A percentile compares a stretch with the other conserved stretches of the same genome.
These are phyloP conservation scores for Lepidium campestre DNA, from an alignment of 441 rosid genomes.

Conservation along the genomic window DNA sequence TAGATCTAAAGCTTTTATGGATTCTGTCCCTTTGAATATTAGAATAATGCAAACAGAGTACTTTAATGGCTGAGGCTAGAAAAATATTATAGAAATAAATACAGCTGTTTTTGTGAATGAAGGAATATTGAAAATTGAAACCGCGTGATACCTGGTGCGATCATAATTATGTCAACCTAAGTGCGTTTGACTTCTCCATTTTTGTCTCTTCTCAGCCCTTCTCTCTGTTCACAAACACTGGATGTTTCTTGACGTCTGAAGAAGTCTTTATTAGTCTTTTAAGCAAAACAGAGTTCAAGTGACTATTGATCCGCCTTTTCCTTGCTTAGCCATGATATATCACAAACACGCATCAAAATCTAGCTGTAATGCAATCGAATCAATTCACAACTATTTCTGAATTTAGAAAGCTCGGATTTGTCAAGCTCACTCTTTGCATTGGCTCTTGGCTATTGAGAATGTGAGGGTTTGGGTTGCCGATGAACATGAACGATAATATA, in stretches of 20 bases:
- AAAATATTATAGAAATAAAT: not conserved
- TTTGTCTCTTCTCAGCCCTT: slow-evolving; percentile 14
- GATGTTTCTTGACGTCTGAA: slow-evolving; percentile 1
- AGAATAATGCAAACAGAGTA: slow-evolving; percentile 21
- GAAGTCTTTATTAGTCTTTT: not conserved
- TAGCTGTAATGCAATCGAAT: not conserved
- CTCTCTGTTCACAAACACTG: slow-evolving; percentile 5
- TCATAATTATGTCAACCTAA: slow-evolving; percentile 17
- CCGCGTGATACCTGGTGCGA: slow-evolving; percentile 25
- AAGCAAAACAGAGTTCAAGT: not conserved
- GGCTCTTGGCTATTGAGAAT: not conserved
- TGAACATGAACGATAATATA: slow-evolving; percentile 3
- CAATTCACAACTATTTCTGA: not conserved
- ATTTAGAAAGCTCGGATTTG: not conserved
- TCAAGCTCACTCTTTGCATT: not conserved
- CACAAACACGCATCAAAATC: not conserved
- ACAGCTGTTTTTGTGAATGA: slow-evolving; percentile 25
- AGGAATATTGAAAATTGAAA: slow-evolving; percentile 16
- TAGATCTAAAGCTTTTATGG: slow-evolving; percentile 43
- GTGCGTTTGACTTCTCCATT: slow-evolving; percentile 17
- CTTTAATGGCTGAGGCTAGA: slow-evolving; percentile 9
- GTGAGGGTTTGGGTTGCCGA: not conserved
- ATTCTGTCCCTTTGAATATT: not conserved
- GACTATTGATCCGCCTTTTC: not conserved
- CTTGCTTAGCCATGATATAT: not conserved